Conservation (phyloP, 495 filamentous ascomycete genomes). For the Penicillium turbatum region DNA sequence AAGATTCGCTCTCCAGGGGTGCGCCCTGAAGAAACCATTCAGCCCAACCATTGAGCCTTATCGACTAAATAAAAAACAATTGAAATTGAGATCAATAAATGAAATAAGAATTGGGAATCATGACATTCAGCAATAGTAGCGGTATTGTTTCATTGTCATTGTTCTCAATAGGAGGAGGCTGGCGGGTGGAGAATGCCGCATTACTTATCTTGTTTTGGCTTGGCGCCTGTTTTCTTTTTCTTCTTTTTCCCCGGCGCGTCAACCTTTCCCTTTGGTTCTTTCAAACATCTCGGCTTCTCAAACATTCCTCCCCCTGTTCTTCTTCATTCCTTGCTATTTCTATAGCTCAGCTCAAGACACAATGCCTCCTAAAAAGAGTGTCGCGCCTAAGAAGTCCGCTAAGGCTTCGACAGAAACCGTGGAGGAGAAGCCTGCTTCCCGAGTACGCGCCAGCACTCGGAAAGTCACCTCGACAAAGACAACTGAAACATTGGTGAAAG, state of each 20-base stretch:
- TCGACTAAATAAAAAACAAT: no score
- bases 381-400: constrained; percentile 15
- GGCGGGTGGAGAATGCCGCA: constrained; percentile 20
- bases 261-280: constrained; percentile 8
- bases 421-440: not conserved
- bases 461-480: constrained; percentile 8
- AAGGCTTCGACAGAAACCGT: not conserved
- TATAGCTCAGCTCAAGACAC: constrained; percentile 7
- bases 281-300: not conserved
- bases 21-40: constrained; percentile 1
- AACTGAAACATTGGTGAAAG: not conserved
- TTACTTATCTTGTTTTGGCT: constrained; percentile 21
- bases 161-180: constrained; percentile 2
- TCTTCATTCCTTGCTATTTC: constrained; percentile 4
- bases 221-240: constrained; percentile 10
- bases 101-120: not conserved
- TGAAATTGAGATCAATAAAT: not conserved
- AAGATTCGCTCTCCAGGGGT: constrained; percentile 32
- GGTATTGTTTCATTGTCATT: no score
- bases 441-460: not conserved
- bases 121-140: no score
- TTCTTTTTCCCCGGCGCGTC: constrained; percentile 7
- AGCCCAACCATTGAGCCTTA: not conserved
- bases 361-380: constrained; percentile 38
- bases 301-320: constrained; percentile 12